Conservation (phyloP, 257 asterid genomes). For the Scutellaria baicalensis region DNA sequence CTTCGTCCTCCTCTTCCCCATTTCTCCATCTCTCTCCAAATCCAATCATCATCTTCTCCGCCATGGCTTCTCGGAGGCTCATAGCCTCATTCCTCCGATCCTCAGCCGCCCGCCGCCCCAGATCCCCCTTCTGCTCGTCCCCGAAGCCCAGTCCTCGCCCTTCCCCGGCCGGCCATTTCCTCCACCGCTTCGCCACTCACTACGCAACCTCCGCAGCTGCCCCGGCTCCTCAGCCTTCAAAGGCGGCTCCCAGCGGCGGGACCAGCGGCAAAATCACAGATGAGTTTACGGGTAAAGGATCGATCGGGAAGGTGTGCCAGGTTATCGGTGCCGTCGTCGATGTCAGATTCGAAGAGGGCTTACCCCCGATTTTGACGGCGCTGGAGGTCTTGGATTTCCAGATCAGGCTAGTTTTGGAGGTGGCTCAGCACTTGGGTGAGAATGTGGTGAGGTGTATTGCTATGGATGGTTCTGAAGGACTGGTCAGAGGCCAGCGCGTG, state of each 20-base stretch:
- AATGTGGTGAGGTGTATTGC: conserved; percentile 91
- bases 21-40: conserved; percentile 11
- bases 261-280: conserved; percentile 62
- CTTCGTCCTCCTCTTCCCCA: background rate
- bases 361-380: conserved; percentile 92
- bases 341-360: conserved; percentile 77
- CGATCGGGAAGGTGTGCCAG: conserved; percentile 84
- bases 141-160: conserved; percentile 35
- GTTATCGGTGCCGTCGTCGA: conserved; percentile 98
- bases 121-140: conserved; percentile 30
- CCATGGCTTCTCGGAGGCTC: conserved; percentile 53
- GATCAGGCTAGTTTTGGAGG: conserved; percentile 94
- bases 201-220: conserved; percentile 71
- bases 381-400: conserved; percentile 83
- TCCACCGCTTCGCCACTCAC: conserved; percentile 53
- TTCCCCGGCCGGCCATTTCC: conserved; percentile 60
- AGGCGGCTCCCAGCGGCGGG: conserved; percentile 12
- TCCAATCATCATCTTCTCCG: conserved; percentile 12
- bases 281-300: conserved; percentile 68
- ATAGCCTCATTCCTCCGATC: conserved; percentile 43
- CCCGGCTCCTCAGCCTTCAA: conserved; percentile 29
- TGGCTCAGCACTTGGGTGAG: conserved; percentile 95
- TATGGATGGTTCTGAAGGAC: conserved; percentile 99
- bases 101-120: conserved; percentile 31
- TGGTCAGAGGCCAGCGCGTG: conserved; percentile 88